Evolutionary conservation across 1,284 basidiomycete species (phyloP), one percentile per base, ranked within the genome.

Genomic region (Cutaneotrichosporon cavernicola): DNA sequence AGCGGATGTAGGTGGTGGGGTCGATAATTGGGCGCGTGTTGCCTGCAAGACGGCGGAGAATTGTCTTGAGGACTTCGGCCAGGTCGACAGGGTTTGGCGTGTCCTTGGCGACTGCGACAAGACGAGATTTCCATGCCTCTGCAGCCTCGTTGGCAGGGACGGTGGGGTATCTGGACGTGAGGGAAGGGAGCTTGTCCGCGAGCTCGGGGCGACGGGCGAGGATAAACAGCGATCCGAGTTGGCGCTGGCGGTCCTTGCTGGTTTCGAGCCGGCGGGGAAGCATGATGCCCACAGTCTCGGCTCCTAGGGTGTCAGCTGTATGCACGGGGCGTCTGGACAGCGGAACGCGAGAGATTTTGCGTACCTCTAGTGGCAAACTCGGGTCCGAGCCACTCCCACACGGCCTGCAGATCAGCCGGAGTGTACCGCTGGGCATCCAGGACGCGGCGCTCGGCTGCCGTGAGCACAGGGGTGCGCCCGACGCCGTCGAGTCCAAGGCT

Each of bases 331-430:
- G 55, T 21, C 34, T 11, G n/a, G 3, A 34, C 4, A 36, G 18
- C 30, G 51, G 5, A 5, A 53, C 55, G 18, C 30, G 51, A 7
- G 2, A 53, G 51, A 53, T 34, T 50, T 40, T 46, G 50, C 51
- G 5, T 43, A 78, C 76, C 73, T 47, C 63, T 65, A 31, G 69
- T 64, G 51, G 51, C 67, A 31, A 78, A 64, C n/a, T 70, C 71
- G 16, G 66, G 60, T 2, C 75, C 75, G 21, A 78, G 65, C 52
- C 69, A 64, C n/a, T 70, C 69, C 75, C 74, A 76, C 11, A 67
- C 72, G 5, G 64, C 55, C 51, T 58, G 64, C 7, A 75, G 66
- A 49, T 76, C 74, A 14, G 68, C 70, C 10, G 68, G 61, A 4
- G 60, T 62, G 59, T 68, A 72, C 22, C 65, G 63, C 50, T 73